Base-by-base conservation (phyloP, 805 yeast genomes). In the Metschnikowia picachoensis region DNA sequence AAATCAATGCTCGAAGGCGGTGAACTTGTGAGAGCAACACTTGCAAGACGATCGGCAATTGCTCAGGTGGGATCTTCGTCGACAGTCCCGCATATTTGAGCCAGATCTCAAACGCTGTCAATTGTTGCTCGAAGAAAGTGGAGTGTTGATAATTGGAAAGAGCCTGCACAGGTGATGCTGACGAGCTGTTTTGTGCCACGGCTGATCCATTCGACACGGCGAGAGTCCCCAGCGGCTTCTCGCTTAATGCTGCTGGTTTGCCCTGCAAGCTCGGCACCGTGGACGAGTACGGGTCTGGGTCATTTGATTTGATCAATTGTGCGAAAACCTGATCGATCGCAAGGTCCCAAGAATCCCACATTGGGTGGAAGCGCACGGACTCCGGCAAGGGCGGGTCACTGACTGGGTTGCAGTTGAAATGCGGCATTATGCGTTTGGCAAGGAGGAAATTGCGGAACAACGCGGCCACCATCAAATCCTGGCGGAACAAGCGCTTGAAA, bases 311-410 rank as follows among this genome's bases (percentile, higher is more conserved):
- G 43, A 85, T 73, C 35, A 85, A 65, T 57, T 85, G 90, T 2
- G 87, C 80, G 37, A 94, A 70, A 4, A 95, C 95, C 60, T 94
- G 97, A 62, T 94, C 98, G 35, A 94, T 84, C 0, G 99, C 97
- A 51, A 94, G 72, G 60, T 94, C 98, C 98, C 99, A 94, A 0
- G 97, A 84, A 48, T 89, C 94, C 99, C 99, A 94, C 87, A 94
- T 83, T 5, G 95, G 82, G 61, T 94, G 97, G 50, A 79, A 78
- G 39, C 87, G 81, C 6, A 83, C 79, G 12, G 81, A 71, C 44
- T 89, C 94, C 0, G 99, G 98, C 33, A 94, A 69, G 9, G 87
- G 89, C 1, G 99, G 99, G 52, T 89, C 95, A 14, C 96, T 88
- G 2, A 91, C 82, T 1, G 99, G 98, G 60, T 90, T 95, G 62